Base-by-base conservation (phyloP, 331 rosid genomes). In the Rosa hybrid region DNA sequence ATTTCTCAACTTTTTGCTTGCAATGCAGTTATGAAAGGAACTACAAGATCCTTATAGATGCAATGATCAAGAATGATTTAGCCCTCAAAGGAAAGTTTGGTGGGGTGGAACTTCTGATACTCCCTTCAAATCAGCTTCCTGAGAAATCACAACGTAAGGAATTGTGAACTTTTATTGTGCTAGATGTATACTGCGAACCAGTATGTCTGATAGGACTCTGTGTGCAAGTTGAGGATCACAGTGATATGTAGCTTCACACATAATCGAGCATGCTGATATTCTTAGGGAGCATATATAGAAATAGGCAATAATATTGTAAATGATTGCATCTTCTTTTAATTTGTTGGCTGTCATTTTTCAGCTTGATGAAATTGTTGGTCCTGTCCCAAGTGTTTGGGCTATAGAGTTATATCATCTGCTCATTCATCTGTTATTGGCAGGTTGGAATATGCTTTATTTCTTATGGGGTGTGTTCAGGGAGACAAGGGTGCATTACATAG, bases 391-490 rank as follows among this genome's bases (percentile, higher is more conserved):
- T 78, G 71, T 70, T 70, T 70, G 44, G 27, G 71, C 23, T 57
- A 20, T 57, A n/a, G 63, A 57, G 25, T 54, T 44, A 39, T 17
- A 25, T 56, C 46, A 5, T 50, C 17, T 50, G 56, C 65, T 7
- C 12, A 39, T 41, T 75, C 27, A 27, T 80, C 67, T 78, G 54
- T 57, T 75, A 60, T 75, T 88, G 78, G 77, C 93, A 95, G 99
- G 98, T 86, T 95, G 99, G 99, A 95, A 95, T 88, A 92, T 84
- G 88, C 82, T 95, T 71, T 91, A 86, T 84, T 95, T 84, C 91
- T 83, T 95, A 76, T 95, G 99, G 99, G 99, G 99, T 42, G 91
- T 92, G 75, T 92, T 95, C 86, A 90, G 87, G 84, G 95, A 94
- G 62, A 84, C 81, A 76, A 92, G 85, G 88, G 71, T 46, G 63